Percentiles rank a stretch among this genome's conserved stretches.
These are phyloP conservation scores for Coprinopsis sp. DNA, from an alignment of 768 basidiomycete species.

Conservation along the genomic window DNA sequence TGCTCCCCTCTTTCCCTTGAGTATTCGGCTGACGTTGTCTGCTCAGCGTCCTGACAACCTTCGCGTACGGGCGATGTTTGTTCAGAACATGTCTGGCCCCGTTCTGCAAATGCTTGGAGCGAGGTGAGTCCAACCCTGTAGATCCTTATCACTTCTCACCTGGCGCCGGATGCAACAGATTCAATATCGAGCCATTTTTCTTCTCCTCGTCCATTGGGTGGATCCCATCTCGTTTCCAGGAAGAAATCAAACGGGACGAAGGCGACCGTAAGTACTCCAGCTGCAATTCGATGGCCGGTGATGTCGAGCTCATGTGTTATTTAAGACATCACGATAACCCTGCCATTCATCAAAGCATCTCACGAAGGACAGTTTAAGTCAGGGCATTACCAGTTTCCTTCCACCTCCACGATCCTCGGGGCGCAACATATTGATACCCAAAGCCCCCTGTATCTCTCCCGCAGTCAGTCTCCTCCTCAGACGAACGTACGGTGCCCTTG, in stretches of 20 bases:
- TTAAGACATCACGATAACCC: conserved; percentile 46
- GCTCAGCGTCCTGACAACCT: conserved; percentile 18
- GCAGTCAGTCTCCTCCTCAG: conserved; percentile 15
- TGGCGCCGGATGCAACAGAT: conserved; percentile 28
- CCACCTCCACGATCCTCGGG: no score
- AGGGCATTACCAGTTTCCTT: no score
- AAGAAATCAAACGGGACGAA: conserved; percentile 30
- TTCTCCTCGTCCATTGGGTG: conserved; percentile 60
- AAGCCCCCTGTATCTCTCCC: conserved; percentile 21
- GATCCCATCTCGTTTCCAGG: conserved; percentile 63
- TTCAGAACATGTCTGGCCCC: conserved; percentile 43
- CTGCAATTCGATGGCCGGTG: background rate
- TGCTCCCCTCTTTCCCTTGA: background rate
- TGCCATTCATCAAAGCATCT: conserved; percentile 42
- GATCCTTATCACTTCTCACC: conserved; percentile 19
- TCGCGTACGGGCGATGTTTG: conserved; percentile 44
- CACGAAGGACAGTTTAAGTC: background rate
- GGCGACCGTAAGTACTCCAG: conserved; percentile 47
- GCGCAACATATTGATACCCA: conserved; percentile 25
- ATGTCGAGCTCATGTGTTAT: background rate
- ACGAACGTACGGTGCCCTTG: background rate
- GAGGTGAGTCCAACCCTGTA: conserved; percentile 25
- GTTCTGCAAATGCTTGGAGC: conserved; percentile 51
- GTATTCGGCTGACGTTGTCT: background rate
- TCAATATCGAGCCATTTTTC: conserved; percentile 59